phyloP scores from a whole-genome alignment of 306 rosid genomes.

The Dryas alaskensis region DNA sequence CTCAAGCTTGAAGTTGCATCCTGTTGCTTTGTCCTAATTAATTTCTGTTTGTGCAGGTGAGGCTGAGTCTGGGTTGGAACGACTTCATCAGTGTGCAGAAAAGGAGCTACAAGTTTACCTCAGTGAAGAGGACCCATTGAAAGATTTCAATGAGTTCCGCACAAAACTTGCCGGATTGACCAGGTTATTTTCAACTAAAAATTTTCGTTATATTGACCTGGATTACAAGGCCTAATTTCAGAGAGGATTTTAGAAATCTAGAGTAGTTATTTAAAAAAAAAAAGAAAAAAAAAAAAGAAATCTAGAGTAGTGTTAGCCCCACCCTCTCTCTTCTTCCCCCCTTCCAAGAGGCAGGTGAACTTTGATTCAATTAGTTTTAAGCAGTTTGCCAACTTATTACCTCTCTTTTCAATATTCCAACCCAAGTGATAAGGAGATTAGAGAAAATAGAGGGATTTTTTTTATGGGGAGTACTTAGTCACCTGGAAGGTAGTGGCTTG shows the following conservation, averaged over 20 bases:
- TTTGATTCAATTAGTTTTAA: too few species aligned
- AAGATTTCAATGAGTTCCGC: slow-evolving; percentile 78
- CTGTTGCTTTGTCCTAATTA: slow-evolving; percentile 2
- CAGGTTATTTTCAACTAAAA: slow-evolving; percentile 33
- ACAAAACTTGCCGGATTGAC: slow-evolving; percentile 78
- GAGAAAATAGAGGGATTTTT: not conserved
- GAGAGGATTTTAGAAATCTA: not conserved
- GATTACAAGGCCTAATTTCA: not conserved
- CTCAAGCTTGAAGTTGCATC: slow-evolving; percentile 2
- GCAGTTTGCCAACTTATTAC: too few species aligned
- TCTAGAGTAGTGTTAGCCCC: not conserved
- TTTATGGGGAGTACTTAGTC: not conserved
- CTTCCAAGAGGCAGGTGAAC: too few species aligned
- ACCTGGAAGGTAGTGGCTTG: not conserved
- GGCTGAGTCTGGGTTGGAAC: slow-evolving; percentile 80
- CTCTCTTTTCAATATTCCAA: too few species aligned
- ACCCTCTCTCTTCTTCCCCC: not conserved
- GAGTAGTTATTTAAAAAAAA: not conserved
- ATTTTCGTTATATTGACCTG: not conserved
- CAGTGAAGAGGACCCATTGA: slow-evolving; percentile 46
- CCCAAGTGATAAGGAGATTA: too few species aligned
- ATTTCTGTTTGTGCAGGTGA: slow-evolving; percentile 49
- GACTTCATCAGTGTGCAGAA: slow-evolving; percentile 81
- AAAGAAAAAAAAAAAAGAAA: too few species aligned
- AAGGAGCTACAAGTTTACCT: slow-evolving; percentile 66